Percentiles rank a stretch among this genome's conserved stretches.
These are phyloP conservation scores for Debaryomyces sp. DNA, from an alignment of 1,139 yeast species.

Conservation along the genomic window DNA sequence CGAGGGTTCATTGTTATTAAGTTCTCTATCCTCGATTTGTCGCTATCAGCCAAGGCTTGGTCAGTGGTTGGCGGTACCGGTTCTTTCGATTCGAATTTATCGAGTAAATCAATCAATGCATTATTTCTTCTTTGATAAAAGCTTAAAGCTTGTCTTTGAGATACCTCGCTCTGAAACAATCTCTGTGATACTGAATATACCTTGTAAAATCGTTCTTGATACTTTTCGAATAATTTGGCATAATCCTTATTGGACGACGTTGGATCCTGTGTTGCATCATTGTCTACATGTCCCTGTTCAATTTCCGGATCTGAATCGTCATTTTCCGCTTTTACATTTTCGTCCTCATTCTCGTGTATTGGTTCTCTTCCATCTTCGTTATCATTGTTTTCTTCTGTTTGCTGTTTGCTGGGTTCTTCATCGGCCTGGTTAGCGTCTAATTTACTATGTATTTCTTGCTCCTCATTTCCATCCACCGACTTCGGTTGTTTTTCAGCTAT, in stretches of 20 bases:
- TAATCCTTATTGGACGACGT: conserved; percentile 17
- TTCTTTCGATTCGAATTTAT: conserved; percentile 19
- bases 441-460: background rate
- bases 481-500: background rate
- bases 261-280: background rate
- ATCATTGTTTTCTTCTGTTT: background rate
- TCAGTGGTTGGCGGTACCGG: background rate
- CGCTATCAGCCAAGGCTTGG: conserved; percentile 14
- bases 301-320: background rate
- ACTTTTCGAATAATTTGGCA: conserved; percentile 27
- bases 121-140: conserved; percentile 43
- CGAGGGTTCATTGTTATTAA: conserved; percentile 26
- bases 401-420: background rate
- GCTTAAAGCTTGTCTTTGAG: conserved; percentile 37
- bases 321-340: background rate
- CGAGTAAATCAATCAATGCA: conserved; percentile 36
- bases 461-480: background rate
- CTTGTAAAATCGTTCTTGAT: conserved; percentile 28
- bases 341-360: background rate
- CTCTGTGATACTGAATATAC: conserved; percentile 27
- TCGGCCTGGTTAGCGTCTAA: background rate
- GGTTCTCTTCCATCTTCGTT: background rate
- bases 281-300: background rate
- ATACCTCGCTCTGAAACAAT: conserved; percentile 33
- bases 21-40: conserved; percentile 23